Conservation (phyloP, 768 basidiomycete genomes). For the Thelephora ganbajun region DNA sequence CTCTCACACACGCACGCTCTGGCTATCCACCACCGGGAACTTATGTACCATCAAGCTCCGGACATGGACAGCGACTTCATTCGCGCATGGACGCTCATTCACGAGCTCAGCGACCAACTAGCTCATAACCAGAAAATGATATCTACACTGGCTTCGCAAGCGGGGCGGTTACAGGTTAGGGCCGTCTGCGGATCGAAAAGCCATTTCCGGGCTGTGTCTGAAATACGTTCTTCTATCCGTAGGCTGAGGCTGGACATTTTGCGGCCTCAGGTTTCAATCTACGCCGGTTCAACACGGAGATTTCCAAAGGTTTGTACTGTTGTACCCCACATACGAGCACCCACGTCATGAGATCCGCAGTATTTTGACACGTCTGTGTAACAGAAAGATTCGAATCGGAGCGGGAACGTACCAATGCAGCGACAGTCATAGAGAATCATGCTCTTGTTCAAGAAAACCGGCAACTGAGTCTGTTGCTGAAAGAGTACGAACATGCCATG, state of each 20-base stretch:
- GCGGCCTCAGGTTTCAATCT: conserved; percentile 59
- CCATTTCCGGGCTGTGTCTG: conserved; percentile 4
- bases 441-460: conserved; percentile 88
- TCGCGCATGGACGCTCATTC: conserved; percentile 65
- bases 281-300: conserved; percentile 76
- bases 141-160: conserved; percentile 49
- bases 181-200: background rate
- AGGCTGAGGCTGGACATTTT: conserved; percentile 66
- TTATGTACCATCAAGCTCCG: conserved; percentile 11
- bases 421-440: conserved; percentile 89
- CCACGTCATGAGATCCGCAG: conserved; percentile 20
- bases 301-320: conserved; percentile 64
- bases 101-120: conserved; percentile 76
- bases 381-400: conserved; percentile 88
- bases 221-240: conserved; percentile 6
- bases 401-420: conserved; percentile 79
- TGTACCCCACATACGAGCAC: conserved; percentile 14
- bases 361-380: background rate
- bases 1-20: no score
- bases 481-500: conserved; percentile 90
- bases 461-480: conserved; percentile 75
- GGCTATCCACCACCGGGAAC: no score
- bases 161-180: conserved; percentile 60
- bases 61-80: conserved; percentile 58
- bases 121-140: conserved; percentile 70